Conservation (phyloP, 768 basidiomycete genomes). For the Lentinula edodes region DNA sequence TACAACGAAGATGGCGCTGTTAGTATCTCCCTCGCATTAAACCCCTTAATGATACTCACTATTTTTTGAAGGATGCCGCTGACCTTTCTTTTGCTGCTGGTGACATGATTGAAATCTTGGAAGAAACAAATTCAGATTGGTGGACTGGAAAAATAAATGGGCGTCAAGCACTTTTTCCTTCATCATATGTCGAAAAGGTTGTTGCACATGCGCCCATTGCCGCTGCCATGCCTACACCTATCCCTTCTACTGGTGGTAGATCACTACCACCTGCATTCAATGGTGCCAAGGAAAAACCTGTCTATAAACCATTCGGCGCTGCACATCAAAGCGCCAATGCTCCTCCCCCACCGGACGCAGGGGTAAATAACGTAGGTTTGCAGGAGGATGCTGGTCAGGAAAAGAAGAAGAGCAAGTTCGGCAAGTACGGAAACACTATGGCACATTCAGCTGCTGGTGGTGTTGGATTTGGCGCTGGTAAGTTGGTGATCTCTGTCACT, state of each 20-base stretch:
- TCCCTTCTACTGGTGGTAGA: constrained; percentile 2
- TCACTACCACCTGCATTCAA: constrained; percentile 9
- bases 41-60: neutral
- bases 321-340: constrained; percentile 13
- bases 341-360: constrained; percentile 11
- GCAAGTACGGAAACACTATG: constrained; percentile 36
- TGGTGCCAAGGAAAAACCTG: constrained; percentile 5
- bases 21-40: constrained; percentile 4
- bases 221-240: constrained; percentile 20
- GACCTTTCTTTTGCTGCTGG: constrained; percentile 73
- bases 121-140: constrained; percentile 79
- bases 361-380: constrained; percentile 15
- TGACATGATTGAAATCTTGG: constrained; percentile 67
- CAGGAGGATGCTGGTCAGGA: constrained; percentile 22
- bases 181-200: constrained; percentile 62
- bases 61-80: constrained; percentile 48
- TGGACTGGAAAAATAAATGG: constrained; percentile 72
- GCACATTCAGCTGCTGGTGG: constrained; percentile 40
- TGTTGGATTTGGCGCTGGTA: constrained; percentile 26
- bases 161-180: constrained; percentile 68
- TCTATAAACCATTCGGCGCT: constrained; percentile 12
- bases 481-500: neutral
- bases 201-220: constrained; percentile 4
- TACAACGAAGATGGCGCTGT: constrained; percentile 61
- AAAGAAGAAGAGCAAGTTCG: constrained; percentile 39